Evolutionary conservation across 306 rosid species (phyloP).

Genomic region (Pueraria montana): DNA sequence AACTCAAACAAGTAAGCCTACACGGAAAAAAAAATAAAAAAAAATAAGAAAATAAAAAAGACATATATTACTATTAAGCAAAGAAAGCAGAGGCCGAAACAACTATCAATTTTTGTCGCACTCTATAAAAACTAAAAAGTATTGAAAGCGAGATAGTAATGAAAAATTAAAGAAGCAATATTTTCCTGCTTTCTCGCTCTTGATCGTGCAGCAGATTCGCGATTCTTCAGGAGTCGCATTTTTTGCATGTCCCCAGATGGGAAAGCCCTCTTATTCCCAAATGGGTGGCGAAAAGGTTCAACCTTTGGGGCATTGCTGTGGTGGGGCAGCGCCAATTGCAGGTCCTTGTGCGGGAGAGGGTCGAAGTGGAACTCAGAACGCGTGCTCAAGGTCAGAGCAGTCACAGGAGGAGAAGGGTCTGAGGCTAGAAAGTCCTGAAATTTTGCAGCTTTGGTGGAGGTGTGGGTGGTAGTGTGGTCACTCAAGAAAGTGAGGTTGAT

Average conservation of each 20-base stretch:
- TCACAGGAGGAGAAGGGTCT: slow-evolving; percentile 9
- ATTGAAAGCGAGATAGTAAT: neutral
- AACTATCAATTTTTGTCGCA: neutral
- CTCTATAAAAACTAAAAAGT: neutral
- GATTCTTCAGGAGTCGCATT: slow-evolving; percentile 74
- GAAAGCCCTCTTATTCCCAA: slow-evolving; percentile 40
- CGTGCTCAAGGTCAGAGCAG: slow-evolving; percentile 51
- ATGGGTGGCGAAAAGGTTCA: slow-evolving; percentile 36
- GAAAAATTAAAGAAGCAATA: neutral
- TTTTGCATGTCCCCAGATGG: slow-evolving; percentile 52
- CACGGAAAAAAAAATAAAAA: neutral
- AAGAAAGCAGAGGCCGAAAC: too few relatives aligned
- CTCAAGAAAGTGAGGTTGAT: slow-evolving; percentile 56
- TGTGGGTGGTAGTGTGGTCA: neutral
- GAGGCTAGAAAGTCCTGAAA: slow-evolving; percentile 61
- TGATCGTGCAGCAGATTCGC: slow-evolving; percentile 86
- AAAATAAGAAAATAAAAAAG: neutral
- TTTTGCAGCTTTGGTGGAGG: neutral
- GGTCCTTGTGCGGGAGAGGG: neutral
- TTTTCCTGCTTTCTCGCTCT: slow-evolving; percentile 81
- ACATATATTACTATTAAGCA: too few relatives aligned
- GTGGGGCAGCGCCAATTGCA: neutral
- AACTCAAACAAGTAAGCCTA: slow-evolving; percentile 79
- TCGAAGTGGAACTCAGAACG: neutral
- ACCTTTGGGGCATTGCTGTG: neutral